Conservation (phyloP, 2,329 filamentous ascomycete species). For the Gremmenia infestans region DNA sequence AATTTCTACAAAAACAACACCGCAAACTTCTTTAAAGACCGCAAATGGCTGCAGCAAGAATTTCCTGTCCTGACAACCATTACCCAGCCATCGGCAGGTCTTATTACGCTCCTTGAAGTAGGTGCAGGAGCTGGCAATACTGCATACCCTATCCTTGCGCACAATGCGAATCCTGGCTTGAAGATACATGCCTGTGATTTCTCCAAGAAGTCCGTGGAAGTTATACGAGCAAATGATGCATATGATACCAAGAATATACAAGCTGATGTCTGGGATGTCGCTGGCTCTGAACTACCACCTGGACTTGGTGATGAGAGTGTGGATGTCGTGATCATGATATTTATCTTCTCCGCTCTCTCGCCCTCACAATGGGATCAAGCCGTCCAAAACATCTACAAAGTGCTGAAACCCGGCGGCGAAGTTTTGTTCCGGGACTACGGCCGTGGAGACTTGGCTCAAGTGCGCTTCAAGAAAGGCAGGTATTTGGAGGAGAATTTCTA, state of each 20-base stretch:
- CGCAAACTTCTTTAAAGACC: constrained; percentile 96
- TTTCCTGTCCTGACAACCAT: constrained; percentile 83
- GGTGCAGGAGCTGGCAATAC: constrained; percentile 96
- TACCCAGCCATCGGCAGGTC: constrained; percentile 64
- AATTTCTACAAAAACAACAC: constrained; percentile 97
- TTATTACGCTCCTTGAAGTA: constrained; percentile 74
- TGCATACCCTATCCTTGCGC: constrained; percentile 81
- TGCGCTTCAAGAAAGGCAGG: constrained; percentile 91
- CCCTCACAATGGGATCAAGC: constrained; percentile 81
- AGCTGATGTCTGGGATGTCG: constrained; percentile 93
- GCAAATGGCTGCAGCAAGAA: constrained; percentile 95
- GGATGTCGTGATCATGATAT: constrained; percentile 90
- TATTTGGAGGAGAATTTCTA: constrained; percentile 98
- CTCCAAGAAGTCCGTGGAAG: constrained; percentile 87
- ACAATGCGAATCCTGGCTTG: constrained; percentile 76
- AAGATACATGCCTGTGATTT: constrained; percentile 95
- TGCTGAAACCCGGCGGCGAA: constrained; percentile 88
- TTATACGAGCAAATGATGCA: constrained; percentile 75
- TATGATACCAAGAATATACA: constrained; percentile 71
- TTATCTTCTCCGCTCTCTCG: constrained; percentile 90
- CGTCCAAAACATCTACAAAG: constrained; percentile 71
- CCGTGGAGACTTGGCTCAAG: constrained; percentile 89
- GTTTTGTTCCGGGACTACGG: constrained; percentile 97
- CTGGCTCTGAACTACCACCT: constrained; percentile 67
- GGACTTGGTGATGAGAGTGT: constrained; percentile 73